Percentiles rank a stretch among this genome's conserved stretches.
These are phyloP conservation scores for Calonectria hongkongensis DNA, from an alignment of 2,329 filamentous ascomycete species.

Conservation along the genomic window DNA sequence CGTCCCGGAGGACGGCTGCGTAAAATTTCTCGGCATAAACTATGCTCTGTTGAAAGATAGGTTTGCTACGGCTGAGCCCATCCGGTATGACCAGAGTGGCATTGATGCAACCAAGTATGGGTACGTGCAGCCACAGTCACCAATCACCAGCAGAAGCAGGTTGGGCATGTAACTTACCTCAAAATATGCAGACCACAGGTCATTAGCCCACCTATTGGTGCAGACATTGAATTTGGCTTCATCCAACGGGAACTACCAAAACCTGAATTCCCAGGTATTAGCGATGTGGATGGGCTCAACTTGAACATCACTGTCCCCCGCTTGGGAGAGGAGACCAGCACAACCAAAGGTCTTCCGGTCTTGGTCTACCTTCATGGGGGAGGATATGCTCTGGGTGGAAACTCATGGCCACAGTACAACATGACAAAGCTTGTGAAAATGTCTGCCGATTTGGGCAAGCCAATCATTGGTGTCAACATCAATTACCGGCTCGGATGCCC, in stretches of 20 bases:
- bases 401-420: conserved; percentile 43
- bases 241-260: conserved; percentile 36
- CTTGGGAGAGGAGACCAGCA: not conserved
- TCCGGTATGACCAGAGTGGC: conserved; percentile 15
- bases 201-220: not conserved
- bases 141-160: not conserved
- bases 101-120: conserved; percentile 26
- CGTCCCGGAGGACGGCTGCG: not conserved
- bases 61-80: conserved; percentile 26
- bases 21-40: conserved; percentile 37
- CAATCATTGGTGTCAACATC: conserved; percentile 41
- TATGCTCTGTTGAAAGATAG: conserved; percentile 31
- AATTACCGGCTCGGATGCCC: conserved; percentile 47
- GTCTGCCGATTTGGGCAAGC: conserved; percentile 36
- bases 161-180: not conserved
- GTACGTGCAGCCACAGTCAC: not conserved
- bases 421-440: conserved; percentile 28
- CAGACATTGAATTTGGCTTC: conserved; percentile 25
- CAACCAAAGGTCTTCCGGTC: conserved; percentile 28
- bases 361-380: conserved; percentile 42
- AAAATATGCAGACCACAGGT: conserved; percentile 29
- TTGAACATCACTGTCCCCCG: conserved; percentile 25
- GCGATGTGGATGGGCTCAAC: conserved; percentile 19
- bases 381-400: conserved; percentile 36
- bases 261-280: conserved; percentile 25